These are phyloP conservation scores for Sphagnum contortum DNA, from an alignment of 225 moss, liverwort and hornwort genomes.

Conservation along the genomic window DNA sequence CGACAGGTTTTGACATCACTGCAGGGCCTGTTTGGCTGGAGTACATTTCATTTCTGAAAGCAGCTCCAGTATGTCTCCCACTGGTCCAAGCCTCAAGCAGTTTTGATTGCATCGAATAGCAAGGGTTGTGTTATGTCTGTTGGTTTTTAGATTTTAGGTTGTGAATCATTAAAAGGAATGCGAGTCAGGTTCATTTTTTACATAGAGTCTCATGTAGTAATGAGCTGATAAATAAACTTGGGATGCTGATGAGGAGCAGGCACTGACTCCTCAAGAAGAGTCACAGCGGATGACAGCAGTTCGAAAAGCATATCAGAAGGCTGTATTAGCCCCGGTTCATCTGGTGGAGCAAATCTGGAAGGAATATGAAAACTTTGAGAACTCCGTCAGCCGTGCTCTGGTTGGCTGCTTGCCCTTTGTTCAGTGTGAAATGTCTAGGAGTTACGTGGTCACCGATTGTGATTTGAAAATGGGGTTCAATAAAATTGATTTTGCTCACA, in stretches of 20 bases:
- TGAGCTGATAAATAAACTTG: constrained; percentile 2
- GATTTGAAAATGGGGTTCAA: constrained; percentile 55
- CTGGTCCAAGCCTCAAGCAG: neutral
- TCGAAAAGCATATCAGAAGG: constrained; percentile 95
- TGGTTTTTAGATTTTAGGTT: neutral
- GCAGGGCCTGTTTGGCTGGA: constrained; percentile 91
- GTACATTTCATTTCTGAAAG: constrained; percentile 81
- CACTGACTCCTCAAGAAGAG: constrained; percentile 72
- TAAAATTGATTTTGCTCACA: constrained; percentile 48
- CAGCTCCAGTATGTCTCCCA: constrained; percentile 54
- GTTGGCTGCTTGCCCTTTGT: constrained; percentile 71
- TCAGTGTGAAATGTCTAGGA: constrained; percentile 46
- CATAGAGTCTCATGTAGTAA: too few relatives aligned
- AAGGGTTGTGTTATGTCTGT: neutral
- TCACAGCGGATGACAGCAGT: constrained; percentile 95
- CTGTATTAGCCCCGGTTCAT: constrained; percentile 82
- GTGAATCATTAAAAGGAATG: too few relatives aligned
- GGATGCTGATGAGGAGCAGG: constrained; percentile 46
- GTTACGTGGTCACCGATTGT: constrained; percentile 38
- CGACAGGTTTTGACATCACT: constrained; percentile 81
- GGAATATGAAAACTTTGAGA: constrained; percentile 97
- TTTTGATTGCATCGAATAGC: neutral
- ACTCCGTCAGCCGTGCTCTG: constrained; percentile 94
- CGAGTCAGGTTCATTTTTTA: too few relatives aligned
- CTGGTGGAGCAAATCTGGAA: constrained; percentile 91